Base-by-base conservation (phyloP, 805 yeast species). In the Kregervanrija delftensis region DNA sequence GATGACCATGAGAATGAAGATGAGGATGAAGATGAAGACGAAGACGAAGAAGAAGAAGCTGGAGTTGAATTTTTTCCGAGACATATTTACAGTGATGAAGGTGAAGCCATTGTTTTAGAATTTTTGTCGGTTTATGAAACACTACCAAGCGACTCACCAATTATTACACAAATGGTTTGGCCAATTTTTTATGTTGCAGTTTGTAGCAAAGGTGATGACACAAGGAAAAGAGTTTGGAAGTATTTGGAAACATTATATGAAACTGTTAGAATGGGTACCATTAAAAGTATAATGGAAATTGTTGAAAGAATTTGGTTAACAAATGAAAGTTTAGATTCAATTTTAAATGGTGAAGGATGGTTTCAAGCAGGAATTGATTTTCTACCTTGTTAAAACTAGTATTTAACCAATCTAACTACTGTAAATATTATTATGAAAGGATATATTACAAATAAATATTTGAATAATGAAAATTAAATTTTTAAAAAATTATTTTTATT, bases 151-250 rank as follows among this genome's bases (percentile, higher is more conserved):
- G 54, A 56, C 5, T 68, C 76, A 1, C 78, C 81, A 1, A 58
- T 70, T 14, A 72, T 74, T 5, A 76, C 81, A 4, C 83, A 77
- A 52, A 77, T 77, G 82, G 81, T 77, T 4, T 77, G 82, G 82
- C 83, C 83, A 0, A 64, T 77, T 2, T 75, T 72, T 53, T 73
- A 73, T 12, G 62, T 77, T 35, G 76, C 72, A 4, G 64, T 79
- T 41, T 70, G 69, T 46, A 69, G 77, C 43, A 52, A 54, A 11
- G 60, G 67, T 0, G 53, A 43, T 0, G 58, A 51, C 11, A 73
- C 72, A 39, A 53, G 69, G 41, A 37, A 45, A 1, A 47, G 47
- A 9, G 48, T 73, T 33, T 54, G 53, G 39, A 43, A 46, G 15
- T 70, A 60, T 50, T 66, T 74, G 64, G 68, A 68, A 41, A 64